Evolutionary conservation across 139 green algal genomes (phyloP).

Genomic region (Chlamydomonas applanata): DNA sequence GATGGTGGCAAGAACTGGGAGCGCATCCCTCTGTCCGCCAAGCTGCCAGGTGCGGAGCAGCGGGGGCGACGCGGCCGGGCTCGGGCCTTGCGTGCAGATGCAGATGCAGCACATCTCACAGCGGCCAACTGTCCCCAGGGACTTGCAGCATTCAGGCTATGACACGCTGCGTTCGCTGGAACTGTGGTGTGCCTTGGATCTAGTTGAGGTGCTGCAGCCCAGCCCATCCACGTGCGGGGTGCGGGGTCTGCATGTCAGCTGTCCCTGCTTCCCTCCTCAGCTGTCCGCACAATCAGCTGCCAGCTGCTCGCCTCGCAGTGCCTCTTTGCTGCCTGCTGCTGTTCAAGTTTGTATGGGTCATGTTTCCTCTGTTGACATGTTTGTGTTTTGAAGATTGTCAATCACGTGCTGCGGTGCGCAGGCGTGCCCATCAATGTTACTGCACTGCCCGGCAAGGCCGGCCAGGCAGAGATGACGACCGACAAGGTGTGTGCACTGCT

Average conservation of each 20-base stretch:
- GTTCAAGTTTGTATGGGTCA: too few relatives aligned
- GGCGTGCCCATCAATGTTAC: conserved; percentile 79
- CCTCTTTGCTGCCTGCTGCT: too few relatives aligned
- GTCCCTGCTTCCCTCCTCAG: too few relatives aligned
- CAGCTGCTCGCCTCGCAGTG: too few relatives aligned
- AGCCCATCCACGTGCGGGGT: not conserved
- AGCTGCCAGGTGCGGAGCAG: conserved; percentile 76
- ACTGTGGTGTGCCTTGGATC: not conserved
- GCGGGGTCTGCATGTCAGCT: not conserved
- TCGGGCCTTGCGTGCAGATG: not conserved
- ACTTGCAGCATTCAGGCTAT: too few relatives aligned
- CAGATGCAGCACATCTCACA: not conserved
- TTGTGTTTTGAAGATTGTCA: too few relatives aligned
- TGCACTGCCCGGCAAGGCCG: conserved; percentile 61
- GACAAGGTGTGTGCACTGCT: conserved; percentile 63
- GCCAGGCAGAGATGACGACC: conserved; percentile 94
- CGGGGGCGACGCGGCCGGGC: not conserved
- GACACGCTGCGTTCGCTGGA: not conserved
- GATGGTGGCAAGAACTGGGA: conserved; percentile 95
- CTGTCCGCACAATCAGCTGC: too few relatives aligned
- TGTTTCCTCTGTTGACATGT: too few relatives aligned
- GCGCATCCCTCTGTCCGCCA: conserved; percentile 88
- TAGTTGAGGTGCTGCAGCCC: not conserved
- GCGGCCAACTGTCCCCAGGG: not conserved
- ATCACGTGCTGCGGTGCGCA: too few relatives aligned